These are phyloP conservation scores for Ramalina peruviana DNA, from an alignment of 495 filamentous ascomycete species.

Conservation along the genomic window DNA sequence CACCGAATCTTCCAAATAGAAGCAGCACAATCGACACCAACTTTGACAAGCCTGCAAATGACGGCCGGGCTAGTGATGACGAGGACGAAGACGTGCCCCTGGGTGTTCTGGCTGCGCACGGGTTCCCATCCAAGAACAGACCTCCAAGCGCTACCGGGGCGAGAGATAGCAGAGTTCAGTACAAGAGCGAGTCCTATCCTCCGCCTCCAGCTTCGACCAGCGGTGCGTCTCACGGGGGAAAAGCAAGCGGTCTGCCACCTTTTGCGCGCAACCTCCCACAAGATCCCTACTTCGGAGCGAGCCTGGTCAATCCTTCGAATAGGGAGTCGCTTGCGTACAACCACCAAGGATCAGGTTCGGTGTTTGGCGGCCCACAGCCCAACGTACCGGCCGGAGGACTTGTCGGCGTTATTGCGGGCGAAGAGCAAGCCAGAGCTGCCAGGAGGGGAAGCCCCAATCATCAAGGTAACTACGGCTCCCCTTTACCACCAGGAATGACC, in stretches of 20 bases:
- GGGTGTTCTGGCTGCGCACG: conserved; percentile 79
- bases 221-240: conserved; percentile 26
- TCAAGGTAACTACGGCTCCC: conserved; percentile 33
- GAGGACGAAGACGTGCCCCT: conserved; percentile 83
- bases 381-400: conserved; percentile 54
- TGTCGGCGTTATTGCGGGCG: conserved; percentile 78
- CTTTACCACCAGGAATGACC: conserved; percentile 22
- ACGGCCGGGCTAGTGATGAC: conserved; percentile 42
- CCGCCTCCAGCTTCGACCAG: conserved; percentile 30
- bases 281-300: conserved; percentile 79
- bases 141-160: conserved; percentile 60
- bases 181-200: conserved; percentile 19
- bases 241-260: conserved; percentile 47
- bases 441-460: conserved; percentile 66
- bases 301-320: conserved; percentile 57
- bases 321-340: conserved; percentile 66
- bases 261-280: conserved; percentile 79
- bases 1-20: conserved; percentile 28
- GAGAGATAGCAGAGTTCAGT: conserved; percentile 16
- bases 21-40: conserved; percentile 20
- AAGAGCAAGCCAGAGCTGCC: conserved; percentile 66
- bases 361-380: conserved; percentile 37
- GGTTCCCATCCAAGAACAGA: conserved; percentile 73
- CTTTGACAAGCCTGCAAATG: conserved; percentile 24
- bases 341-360: conserved; percentile 37